These are phyloP conservation scores for Coemansia sp. DNA, from an alignment of 192 early-diverging fungal genomes.

Conservation along the genomic window DNA sequence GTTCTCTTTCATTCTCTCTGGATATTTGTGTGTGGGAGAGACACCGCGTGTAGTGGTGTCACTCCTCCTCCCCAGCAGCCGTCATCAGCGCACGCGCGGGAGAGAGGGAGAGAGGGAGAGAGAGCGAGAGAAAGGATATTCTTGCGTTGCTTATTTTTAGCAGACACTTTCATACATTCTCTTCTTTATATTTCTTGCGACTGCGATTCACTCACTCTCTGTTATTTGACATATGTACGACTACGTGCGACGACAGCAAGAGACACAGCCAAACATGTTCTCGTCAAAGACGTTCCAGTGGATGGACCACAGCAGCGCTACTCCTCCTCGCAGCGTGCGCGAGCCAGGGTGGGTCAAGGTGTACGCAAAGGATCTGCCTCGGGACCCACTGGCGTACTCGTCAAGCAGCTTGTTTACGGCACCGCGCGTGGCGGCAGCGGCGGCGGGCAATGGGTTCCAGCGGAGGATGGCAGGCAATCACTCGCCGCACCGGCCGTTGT, in stretches of 20 bases:
- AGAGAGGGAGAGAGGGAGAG: no score
- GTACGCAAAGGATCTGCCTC: slow-evolving; percentile 18
- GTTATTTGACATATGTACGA: slow-evolving; percentile 41
- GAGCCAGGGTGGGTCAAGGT: slow-evolving; percentile 43
- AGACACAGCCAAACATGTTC: slow-evolving; percentile 48
- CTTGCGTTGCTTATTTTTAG: no score
- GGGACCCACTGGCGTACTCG: slow-evolving; percentile 42
- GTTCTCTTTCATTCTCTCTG: no score
- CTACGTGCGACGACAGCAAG: slow-evolving; percentile 57
- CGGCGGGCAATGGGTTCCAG: slow-evolving; percentile 34
- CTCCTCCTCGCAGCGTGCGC: slow-evolving; percentile 13
- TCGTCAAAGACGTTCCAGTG: slow-evolving; percentile 51
- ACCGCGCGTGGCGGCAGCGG: slow-evolving; percentile 5
- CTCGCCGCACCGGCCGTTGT: slow-evolving; percentile 32
- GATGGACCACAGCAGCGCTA: slow-evolving; percentile 27
- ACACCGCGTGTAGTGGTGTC: no score
- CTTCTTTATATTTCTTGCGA: not conserved
- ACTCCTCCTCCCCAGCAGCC: no score
- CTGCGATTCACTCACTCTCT: not conserved
- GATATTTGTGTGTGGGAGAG: no score
- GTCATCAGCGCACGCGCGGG: no score
- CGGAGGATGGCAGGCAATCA: slow-evolving; percentile 35
- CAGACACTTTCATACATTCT: no score
- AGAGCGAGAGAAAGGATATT: no score
- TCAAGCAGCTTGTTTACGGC: slow-evolving; percentile 48